Evolutionary conservation across 306 rosid genomes (phyloP), one percentile per base, ranked within the genome.

Genomic region (Crotalaria pallida): DNA sequence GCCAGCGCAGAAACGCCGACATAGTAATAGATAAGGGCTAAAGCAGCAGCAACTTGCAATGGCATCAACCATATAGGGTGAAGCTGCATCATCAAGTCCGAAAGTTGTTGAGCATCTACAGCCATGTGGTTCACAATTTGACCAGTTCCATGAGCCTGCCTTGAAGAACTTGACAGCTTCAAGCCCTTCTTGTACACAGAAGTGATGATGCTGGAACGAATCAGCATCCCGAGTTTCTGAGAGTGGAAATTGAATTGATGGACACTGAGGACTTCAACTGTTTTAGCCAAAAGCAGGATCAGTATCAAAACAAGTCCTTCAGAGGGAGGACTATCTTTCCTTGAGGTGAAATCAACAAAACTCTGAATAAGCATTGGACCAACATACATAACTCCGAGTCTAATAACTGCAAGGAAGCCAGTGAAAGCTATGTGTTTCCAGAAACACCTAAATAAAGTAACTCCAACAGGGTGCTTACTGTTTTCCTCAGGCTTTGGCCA

Each of bases 111-210:
- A 1, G 94, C 92, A 87, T 92, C 97, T 18, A 89, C 94, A 18
- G 96, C 89, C 96, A 92, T 92, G 79, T 89, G 86, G 38, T 92
- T 92, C 66, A 92, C 97, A 34, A 92, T 79, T 77, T 92, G 96
- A 8, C 97, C 97, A 1, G 89, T 80, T 2, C 97, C 97, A 29
- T 89, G 96, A 65, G 84, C 53, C 72, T 92, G 97, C 26, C 97
- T 47, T 7, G 89, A 84, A 27, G 97, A 85, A 67, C 92, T 79
- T 0, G 97, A 80, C 64, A 92, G 18, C 65, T 82, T 85, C 58
- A 92, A 55, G 6, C 96, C 97, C 72, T 92, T 92, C 67, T 78
- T 85, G 81, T 92, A 92, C 59, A 92, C 59, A 0, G 91, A 79
- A 57, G 96, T 85, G 9, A 89, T 82, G 38, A 92, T 80, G 64